Evolutionary conservation across 139 green algal genomes (phyloP), one percentile per base, ranked within the genome.

Genomic region (Coccomyxa sp.): DNA sequence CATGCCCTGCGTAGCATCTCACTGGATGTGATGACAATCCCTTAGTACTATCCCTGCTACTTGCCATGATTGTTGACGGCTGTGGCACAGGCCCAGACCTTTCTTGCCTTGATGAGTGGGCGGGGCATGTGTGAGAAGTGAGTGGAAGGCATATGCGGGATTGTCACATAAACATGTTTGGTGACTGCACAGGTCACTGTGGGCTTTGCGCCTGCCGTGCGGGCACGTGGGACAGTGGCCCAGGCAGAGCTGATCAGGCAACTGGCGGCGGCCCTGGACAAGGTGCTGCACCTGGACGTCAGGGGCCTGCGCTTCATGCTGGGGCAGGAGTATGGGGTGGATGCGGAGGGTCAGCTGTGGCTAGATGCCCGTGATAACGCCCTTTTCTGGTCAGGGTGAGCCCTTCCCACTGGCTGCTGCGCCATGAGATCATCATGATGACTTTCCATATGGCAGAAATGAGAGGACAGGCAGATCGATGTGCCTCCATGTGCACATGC

Each of bases 311-410:
- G 70, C 22, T 14, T 89, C 39, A 77, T 72, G 68, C 31, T 88
- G n/a, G 84, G 84, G 69, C 33, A 54, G 2, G 54, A 50, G 6
- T 85, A 74, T 44, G 82, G 81, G 24, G 55, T 81, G n/a, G 84
- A 89, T 31, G 41, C 70, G 8, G 39, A 77, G 64, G 84, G 84
- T 18, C 81, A 58, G 14, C 33, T 89, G 10, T 89, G 83, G 83
- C 74, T 89, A 36, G 55, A 79, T n/a, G 58, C 50, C 8, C 79
- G 83, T n/a, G 85, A 69, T 18, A 71, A 27, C 39, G 39, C 58
- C 39, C 36, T 68, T 18, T 55, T 40, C 6, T 88, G 84, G 84
- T 55, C 75, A 37, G 55, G 81, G 82, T 84, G 70, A 39, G 81
- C 37, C 16, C 8, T 18, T 29, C 35, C n/a, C 73, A 69, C 24